Evolutionary conservation across 2,329 filamentous ascomycete species (phyloP).

Genomic region (Exophiala sideris): DNA sequence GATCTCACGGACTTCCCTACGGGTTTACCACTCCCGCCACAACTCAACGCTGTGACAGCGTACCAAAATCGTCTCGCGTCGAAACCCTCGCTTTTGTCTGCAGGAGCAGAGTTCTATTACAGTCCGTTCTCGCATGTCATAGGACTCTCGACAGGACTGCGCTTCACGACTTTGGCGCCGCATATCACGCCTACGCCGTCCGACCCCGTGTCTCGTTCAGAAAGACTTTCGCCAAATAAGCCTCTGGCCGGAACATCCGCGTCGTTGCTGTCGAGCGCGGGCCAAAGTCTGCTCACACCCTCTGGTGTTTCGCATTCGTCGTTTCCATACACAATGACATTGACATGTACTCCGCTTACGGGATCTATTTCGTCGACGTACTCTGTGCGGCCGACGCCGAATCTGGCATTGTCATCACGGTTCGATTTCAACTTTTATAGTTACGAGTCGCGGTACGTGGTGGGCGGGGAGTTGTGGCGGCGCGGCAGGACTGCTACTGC

Average conservation of each 20-base stretch:
- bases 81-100: slow-evolving; percentile 70
- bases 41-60: slow-evolving; percentile 33
- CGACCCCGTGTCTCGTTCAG: slow-evolving; percentile 48
- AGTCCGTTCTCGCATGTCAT: slow-evolving; percentile 91
- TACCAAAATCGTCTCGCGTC: slow-evolving; percentile 21
- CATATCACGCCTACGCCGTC: slow-evolving; percentile 23
- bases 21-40: slow-evolving; percentile 24
- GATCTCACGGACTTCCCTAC: slow-evolving; percentile 16
- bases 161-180: slow-evolving; percentile 73
- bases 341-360: slow-evolving; percentile 92
- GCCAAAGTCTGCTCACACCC: slow-evolving; percentile 24
- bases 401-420: slow-evolving; percentile 80
- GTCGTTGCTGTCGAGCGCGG: slow-evolving; percentile 26
- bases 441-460: slow-evolving; percentile 89
- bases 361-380: slow-evolving; percentile 90
- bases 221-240: slow-evolving; percentile 17
- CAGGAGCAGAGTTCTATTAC: slow-evolving; percentile 92
- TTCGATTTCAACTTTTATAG: slow-evolving; percentile 98
- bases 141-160: slow-evolving; percentile 80
- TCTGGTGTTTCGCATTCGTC: slow-evolving; percentile 54
- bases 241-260: slow-evolving; percentile 28
- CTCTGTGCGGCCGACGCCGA: slow-evolving; percentile 78
- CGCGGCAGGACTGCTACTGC: slow-evolving; percentile 41
- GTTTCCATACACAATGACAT: slow-evolving; percentile 87
- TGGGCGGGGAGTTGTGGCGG: slow-evolving; percentile 92